Conservation (phyloP, 306 rosid species). For the Spatholobus suberectus region DNA sequence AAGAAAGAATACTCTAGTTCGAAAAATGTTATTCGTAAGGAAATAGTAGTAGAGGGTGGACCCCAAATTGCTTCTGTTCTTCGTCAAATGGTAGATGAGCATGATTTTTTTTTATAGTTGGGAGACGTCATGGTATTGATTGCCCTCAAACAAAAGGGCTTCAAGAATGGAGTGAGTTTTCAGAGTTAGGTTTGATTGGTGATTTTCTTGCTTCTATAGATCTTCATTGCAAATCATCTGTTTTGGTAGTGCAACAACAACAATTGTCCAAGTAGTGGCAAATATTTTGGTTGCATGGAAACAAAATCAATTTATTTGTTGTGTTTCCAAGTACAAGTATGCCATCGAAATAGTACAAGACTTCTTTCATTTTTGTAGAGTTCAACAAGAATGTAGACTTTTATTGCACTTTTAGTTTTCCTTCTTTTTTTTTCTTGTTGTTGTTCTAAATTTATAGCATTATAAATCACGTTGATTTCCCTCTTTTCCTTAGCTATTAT, state of each 20-base stretch:
- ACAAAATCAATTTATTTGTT: neutral
- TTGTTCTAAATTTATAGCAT: neutral
- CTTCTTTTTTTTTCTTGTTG: neutral
- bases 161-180: slow-evolving; percentile 65
- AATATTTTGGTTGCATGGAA: neutral
- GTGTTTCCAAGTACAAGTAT: neutral
- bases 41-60: slow-evolving; percentile 36
- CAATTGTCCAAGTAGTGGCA: neutral
- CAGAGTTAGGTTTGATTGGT: slow-evolving; percentile 65
- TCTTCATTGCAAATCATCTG: slow-evolving; percentile 45
- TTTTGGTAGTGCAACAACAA: slow-evolving; percentile 58
- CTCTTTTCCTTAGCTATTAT: neutral
- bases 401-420: neutral
- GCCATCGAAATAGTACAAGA: neutral
- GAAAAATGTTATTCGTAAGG: neutral
- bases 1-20: neutral
- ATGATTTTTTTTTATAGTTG: slow-evolving; percentile 62
- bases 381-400: neutral
- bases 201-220: slow-evolving; percentile 70
- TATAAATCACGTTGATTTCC: neutral
- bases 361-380: neutral
- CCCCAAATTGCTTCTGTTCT: slow-evolving; percentile 34
- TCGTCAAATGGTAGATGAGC: slow-evolving; percentile 38
- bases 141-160: slow-evolving; percentile 54
- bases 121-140: slow-evolving; percentile 48